Base-by-base conservation (phyloP, 768 basidiomycete genomes). In the Mycena pura region DNA sequence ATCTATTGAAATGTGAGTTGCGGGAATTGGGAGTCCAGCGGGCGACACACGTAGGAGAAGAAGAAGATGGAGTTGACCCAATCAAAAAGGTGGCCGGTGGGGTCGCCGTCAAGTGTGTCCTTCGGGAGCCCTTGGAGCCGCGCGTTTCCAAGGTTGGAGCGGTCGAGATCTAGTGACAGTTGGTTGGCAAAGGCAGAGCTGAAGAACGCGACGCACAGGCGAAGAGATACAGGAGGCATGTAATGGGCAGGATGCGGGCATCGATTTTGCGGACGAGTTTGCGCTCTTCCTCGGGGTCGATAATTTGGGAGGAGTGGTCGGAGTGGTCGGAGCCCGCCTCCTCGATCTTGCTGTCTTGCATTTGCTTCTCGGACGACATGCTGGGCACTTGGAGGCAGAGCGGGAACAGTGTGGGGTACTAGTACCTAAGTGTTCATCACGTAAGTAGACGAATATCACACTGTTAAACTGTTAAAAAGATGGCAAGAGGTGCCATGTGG, bases 41-140 rank as follows among this genome's bases (percentile, higher is more conserved):
- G 28, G 15, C n/a, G 27, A 74, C 84, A 57, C 57, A 89, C 90
- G 71, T 92, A 93, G 63, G 92, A 86, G 73, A 93, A 86, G 74
- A 88, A 93, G 76, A 93, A 93, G 8, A 82, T 80, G 1, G 90
- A 88, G 57, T 87, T 89, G 41, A 91, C 74, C 91, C 90, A 92
- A 69, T 90, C 90, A 68, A 90, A 92, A n/a, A 86, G 77, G 22
- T 79, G 63, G 1, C 91, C 90, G 0, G 85, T 86, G 9, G 82
- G 82, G 67, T 92, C 91, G 7, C 90, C 90, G 13, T 80, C 81
- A 13, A 93, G 83, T 13, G 78, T 75, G 60, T 92, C 89, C 36
- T 84, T 70, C 3, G 87, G 82, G 13, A 93, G 74, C 11, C 89
- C 87, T 74, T 89, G 89, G 36, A 92, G 76, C 49, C 91, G 83